Conservation (phyloP, 208 protist genomes). For the Crithidia sp. region DNA sequence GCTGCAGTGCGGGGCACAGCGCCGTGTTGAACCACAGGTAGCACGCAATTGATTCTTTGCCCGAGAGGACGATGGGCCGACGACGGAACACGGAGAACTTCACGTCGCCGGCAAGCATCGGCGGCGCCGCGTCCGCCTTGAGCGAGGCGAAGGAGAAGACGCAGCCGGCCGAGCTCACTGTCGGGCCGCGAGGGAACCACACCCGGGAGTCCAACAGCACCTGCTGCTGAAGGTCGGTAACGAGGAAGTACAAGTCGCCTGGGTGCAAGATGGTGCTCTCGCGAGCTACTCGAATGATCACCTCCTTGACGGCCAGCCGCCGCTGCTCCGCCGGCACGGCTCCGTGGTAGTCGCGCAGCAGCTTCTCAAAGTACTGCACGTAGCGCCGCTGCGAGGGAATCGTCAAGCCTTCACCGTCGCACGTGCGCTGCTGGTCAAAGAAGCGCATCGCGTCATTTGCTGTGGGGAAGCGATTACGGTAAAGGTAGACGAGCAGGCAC, state of each 20-base stretch:
- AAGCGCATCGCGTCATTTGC: constrained; percentile 63
- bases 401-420: constrained; percentile 80
- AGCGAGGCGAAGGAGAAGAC: constrained; percentile 40
- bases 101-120: constrained; percentile 34
- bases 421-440: constrained; percentile 68
- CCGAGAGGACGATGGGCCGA: constrained; percentile 30
- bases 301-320: constrained; percentile 6
- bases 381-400: constrained; percentile 84
- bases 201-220: constrained; percentile 49
- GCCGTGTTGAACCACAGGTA: constrained; percentile 54
- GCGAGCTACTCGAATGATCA: constrained; percentile 8
- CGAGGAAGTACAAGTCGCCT: constrained; percentile 49
- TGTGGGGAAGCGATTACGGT: constrained; percentile 34
- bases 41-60: constrained; percentile 27
- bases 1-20: constrained; percentile 11
- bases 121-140: not conserved
- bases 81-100: constrained; percentile 46
- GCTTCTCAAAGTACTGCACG: constrained; percentile 47
- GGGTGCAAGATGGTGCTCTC: constrained; percentile 7
- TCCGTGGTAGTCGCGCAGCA: constrained; percentile 34
- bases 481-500: constrained; percentile 59
- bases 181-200: constrained; percentile 34
- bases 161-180: constrained; percentile 26
- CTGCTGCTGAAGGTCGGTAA: constrained; percentile 27
- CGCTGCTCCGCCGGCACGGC: constrained; percentile 11